Conservation (phyloP, 805 yeast genomes). For the Kockiozyma suomiensis region DNA sequence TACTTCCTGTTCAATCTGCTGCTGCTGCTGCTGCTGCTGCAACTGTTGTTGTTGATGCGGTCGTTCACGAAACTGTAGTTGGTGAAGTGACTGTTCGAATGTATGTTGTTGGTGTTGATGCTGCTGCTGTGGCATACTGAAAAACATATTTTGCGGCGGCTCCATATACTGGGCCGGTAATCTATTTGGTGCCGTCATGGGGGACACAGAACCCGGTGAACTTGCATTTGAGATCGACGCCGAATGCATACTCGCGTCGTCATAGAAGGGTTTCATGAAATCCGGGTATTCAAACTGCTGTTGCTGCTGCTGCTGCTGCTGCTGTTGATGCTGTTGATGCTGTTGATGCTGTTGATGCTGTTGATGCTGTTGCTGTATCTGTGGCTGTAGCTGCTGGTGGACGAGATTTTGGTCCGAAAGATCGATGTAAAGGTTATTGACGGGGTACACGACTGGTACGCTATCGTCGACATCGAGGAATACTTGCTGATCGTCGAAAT, state of each 20-base stretch:
- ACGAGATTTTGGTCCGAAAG: background rate
- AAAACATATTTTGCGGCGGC: background rate
- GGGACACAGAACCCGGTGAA: slow-evolving; percentile 5
- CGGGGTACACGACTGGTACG: background rate
- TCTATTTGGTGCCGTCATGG: background rate
- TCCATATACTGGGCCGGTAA: background rate
- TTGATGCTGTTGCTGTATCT: no score
- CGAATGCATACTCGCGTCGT: slow-evolving; percentile 7
- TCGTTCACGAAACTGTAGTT: background rate
- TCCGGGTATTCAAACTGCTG: background rate
- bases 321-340: no score
- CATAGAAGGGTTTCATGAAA: background rate
- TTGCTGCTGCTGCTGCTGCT: slow-evolving; percentile 7
- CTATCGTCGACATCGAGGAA: background rate
- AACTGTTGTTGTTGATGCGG: background rate
- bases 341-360: no score
- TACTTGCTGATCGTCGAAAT: background rate
- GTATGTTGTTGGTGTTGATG: background rate
- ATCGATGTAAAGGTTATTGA: background rate
- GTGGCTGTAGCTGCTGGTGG: background rate
- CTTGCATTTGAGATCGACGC: slow-evolving; percentile 1
- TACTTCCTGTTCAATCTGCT: no score
- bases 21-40: background rate
- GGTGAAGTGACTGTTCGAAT: background rate
- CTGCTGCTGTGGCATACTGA: background rate